Evolutionary conservation across 192 early-diverging fungal species (phyloP), one percentile per base, ranked within the genome.

Genomic region (Allomyces macrogynus): DNA sequence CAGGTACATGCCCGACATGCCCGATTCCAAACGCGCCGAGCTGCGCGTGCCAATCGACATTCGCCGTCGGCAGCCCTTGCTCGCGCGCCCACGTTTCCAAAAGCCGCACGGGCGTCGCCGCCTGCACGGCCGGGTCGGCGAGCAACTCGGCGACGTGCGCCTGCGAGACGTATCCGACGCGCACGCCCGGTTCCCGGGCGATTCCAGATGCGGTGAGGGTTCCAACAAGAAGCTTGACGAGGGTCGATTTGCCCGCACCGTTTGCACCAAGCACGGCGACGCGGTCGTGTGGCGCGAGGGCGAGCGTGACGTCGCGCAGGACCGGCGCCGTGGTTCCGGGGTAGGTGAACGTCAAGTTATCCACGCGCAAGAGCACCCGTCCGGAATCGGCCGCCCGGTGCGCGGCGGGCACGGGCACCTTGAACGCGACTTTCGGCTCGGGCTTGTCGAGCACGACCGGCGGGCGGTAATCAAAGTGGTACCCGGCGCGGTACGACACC

Each of bases 141-240:
- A 90, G 73, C 16, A 20, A 14, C 62, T 82, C 78, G 70, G 90
- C 86, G 9, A 91, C 84, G 66, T 86, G 78, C 67, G 90, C 79
- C 70, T 96, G 93, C n/a, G 86, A 76, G 71, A 90, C 87, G 66
- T 90, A 89, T 5, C 87, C 92, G 27, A 91, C 78, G 60, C 80
- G 80, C 64, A 85, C 71, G 42, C 81, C 65, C 9, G 85, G 76
- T 10, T 73, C 71, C 25, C 80, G 75, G 24, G 94, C 75, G 0
- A 71, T 66, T 16, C 93, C 93, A 8, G 67, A 69, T 5, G 79
- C 83, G 9, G 70, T 54, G 0, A 81, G 69, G 5, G 77, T 74
- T 10, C 87, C 85, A 16, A 82, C 76, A 63, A 95, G 75, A 61
- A 91, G 66, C 22, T 88, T 81, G 68, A 92, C 71, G 11, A 95